Conservation (phyloP, 345 rosid genomes). For the Anacardium occidentale region DNA sequence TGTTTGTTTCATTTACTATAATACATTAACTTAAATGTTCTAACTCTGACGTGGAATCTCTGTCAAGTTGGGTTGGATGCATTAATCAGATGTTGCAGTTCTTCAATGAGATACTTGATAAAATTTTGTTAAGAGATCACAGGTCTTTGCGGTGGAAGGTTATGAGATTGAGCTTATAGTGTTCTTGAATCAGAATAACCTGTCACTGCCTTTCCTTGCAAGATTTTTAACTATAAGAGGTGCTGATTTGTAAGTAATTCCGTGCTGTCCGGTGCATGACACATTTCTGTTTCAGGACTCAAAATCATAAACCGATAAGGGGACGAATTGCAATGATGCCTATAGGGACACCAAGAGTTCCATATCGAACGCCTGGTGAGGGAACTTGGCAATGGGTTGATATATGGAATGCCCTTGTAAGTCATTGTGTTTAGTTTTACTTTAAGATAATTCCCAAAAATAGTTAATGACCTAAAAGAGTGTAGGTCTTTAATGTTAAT, state of each 20-base stretch:
- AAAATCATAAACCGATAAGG: conserved; percentile 42
- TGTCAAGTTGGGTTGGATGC: neutral
- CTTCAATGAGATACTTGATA: neutral
- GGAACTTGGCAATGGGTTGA: conserved; percentile 93
- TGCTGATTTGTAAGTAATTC: neutral
- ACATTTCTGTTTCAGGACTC: conserved; percentile 35
- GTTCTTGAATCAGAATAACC: neutral
- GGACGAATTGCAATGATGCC: conserved; percentile 75
- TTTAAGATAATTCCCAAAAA: neutral
- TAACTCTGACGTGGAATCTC: neutral
- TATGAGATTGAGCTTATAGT: neutral
- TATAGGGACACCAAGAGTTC: conserved; percentile 75
- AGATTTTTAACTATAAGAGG: neutral
- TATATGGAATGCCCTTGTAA: conserved; percentile 83
- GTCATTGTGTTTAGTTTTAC: conserved; percentile 26
- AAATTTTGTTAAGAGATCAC: neutral
- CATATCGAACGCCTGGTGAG: conserved; percentile 67
- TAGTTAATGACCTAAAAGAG: conserved; percentile 2
- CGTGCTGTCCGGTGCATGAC: conserved; percentile 3
- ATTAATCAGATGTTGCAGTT: neutral
- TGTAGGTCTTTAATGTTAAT: neutral
- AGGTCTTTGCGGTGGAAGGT: too few species aligned
- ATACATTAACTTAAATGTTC: neutral
- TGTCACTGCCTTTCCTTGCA: neutral
- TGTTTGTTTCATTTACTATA: neutral